Base-by-base conservation (phyloP, 1,284 basidiomycete species). In the Puccinia triticina region DNA sequence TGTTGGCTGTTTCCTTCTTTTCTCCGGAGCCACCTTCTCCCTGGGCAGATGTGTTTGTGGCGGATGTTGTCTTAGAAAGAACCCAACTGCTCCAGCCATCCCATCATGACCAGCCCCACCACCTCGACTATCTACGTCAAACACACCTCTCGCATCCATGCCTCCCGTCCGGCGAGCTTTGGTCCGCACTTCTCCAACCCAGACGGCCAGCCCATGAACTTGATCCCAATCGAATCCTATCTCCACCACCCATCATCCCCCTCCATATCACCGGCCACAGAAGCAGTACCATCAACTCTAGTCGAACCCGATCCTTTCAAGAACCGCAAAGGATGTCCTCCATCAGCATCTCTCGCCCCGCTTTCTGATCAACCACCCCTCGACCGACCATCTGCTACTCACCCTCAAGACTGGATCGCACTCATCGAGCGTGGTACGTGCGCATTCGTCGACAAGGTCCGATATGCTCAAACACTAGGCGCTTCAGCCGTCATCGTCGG, bases 401-500 rank as follows among this genome's bases (percentile, higher is more conserved):
- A 34, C 82, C 67, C 89, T 21, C 92, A 93, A 80, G 88, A 91
- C 0, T 94, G 93, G 91, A 92, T 96, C 85, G 95, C 93, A 0
- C 89, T 96, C 69, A 91, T 96, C 0, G 93, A 95, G 86, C 89
- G 95, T 69, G 94, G 94, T 0, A 88, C 90, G 71, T 97, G 95
- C 86, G 91, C 94, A 78, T 97, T 97, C 86, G 92, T 93, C 18
- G 92, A 91, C 85, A 97, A 97, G 88, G 93, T 90, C 82, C 88
- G 93, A 72, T 91, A 93, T 85, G 93, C 94, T 0, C 93, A 95
- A 86, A 89, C 90, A 61, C 88, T 94, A 16, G 94, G 94, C n/a
- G 94, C 94, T 0, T 90, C 89, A 84, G 94, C 92, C 0, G 92
- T 95, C 37, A 91, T 96, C n/a, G 93, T 97, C 0, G 95, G 94